Percentiles rank a stretch among this genome's conserved stretches.
Evolutionary conservation across 352 stramenopile genomes (phyloP).

Genomic region (Globisporangium viniferum): DNA sequence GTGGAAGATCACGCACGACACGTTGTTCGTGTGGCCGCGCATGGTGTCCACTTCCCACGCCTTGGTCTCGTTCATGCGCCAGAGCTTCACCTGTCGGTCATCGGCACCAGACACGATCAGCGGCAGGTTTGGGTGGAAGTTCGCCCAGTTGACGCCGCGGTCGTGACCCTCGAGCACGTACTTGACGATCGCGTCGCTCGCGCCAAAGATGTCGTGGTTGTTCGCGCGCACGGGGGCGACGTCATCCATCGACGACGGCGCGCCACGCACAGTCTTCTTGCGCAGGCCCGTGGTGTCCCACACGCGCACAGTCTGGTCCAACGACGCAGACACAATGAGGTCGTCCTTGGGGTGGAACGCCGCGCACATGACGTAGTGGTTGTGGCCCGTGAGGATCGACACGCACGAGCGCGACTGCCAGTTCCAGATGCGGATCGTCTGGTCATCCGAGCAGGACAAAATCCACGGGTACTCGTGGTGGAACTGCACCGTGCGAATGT

Average conservation of each 20-base stretch:
- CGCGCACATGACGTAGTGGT: slow-evolving; percentile 99
- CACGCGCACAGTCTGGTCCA: slow-evolving; percentile 98
- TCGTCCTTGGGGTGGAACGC: slow-evolving; percentile 99
- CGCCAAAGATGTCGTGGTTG: slow-evolving; percentile 97
- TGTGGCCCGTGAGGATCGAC: slow-evolving; percentile 99
- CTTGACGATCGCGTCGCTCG: slow-evolving; percentile 99
- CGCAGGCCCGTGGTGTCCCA: slow-evolving; percentile 99
- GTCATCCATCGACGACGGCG: slow-evolving; percentile 77
- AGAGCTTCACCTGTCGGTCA: slow-evolving; percentile 99
- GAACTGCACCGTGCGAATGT: slow-evolving; percentile 99
- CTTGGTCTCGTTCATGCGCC: slow-evolving; percentile 99
- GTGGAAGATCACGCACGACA: slow-evolving; percentile 99
- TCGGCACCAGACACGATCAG: slow-evolving; percentile 98
- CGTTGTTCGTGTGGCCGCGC: slow-evolving; percentile 99
- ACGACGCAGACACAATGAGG: slow-evolving; percentile 97
- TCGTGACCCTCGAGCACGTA: slow-evolving; percentile 99
- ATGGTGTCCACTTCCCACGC: slow-evolving; percentile 99
- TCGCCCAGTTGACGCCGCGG: slow-evolving; percentile 99
- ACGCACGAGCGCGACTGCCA: slow-evolving; percentile 98
- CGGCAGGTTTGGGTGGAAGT: slow-evolving; percentile 98
- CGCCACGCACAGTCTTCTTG: slow-evolving; percentile 97
- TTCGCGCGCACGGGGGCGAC: slow-evolving; percentile 53
- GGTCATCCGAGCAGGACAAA: slow-evolving; percentile 96
- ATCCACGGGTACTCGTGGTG: slow-evolving; percentile 99
- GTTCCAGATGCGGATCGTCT: slow-evolving; percentile 99